These are phyloP conservation scores for Sordariomycetes sp. DNA, from an alignment of 2,329 filamentous ascomycete species.

Conservation along the genomic window DNA sequence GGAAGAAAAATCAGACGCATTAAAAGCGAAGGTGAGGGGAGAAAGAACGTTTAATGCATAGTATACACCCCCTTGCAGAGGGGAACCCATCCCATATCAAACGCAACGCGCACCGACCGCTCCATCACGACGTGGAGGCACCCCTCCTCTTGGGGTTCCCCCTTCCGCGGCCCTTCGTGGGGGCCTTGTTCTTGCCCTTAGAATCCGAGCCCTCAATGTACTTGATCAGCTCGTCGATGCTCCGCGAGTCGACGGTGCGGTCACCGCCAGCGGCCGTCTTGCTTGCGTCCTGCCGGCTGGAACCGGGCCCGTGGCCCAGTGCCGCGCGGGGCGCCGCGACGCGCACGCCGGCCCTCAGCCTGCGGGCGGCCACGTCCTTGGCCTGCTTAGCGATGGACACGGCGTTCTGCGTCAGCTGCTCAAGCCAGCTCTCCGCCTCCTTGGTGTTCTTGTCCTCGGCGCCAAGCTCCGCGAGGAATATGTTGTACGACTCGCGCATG, in stretches of 20 bases:
- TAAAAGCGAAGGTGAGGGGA: constrained; percentile 1
- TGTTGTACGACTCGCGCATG: constrained; percentile 95
- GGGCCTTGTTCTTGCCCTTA: constrained; percentile 42
- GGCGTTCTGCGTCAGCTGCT: constrained; percentile 90
- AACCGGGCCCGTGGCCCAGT: constrained; percentile 34
- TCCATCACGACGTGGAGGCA: not conserved
- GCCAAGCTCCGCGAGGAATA: constrained; percentile 80
- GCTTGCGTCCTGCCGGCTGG: constrained; percentile 11
- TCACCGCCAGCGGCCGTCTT: constrained; percentile 14
- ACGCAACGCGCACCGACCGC: not conserved
- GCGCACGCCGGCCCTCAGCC: constrained; percentile 56
- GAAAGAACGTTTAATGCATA: constrained; percentile 1
- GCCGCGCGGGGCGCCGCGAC: constrained; percentile 29
- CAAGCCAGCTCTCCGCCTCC: constrained; percentile 92
- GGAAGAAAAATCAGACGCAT: not conserved
- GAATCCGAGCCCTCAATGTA: constrained; percentile 74
- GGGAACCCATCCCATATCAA: not conserved
- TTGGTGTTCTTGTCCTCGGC: constrained; percentile 93
- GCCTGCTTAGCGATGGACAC: constrained; percentile 89
- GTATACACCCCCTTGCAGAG: not conserved
- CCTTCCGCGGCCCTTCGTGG: constrained; percentile 27
- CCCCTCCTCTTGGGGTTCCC: constrained; percentile 44
- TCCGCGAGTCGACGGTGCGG: constrained; percentile 54
- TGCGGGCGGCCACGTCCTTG: constrained; percentile 68
- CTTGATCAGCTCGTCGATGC: constrained; percentile 83